These are phyloP conservation scores for Botrytis elliptica DNA, from an alignment of 2,329 filamentous ascomycete species.

Conservation along the genomic window DNA sequence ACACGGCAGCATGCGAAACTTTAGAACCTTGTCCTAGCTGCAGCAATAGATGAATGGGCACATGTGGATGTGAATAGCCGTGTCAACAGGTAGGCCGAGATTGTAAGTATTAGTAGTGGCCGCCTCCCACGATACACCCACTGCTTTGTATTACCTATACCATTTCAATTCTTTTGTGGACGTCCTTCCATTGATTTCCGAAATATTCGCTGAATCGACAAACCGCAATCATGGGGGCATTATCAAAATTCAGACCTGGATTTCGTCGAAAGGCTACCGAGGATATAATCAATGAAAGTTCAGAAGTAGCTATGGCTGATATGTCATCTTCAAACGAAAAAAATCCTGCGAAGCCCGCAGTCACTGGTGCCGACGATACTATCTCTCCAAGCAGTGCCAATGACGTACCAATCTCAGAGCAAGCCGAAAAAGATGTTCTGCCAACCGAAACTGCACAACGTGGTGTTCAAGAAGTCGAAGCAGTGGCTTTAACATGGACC, in stretches of 20 bases:
- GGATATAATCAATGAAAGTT: constrained; percentile 16
- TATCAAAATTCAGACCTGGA: constrained; percentile 24
- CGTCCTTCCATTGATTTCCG: not conserved
- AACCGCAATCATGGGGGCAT: constrained; percentile 24
- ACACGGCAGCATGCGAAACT: constrained; percentile 5
- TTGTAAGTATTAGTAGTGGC: constrained; percentile 11
- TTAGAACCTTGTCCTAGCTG: not conserved
- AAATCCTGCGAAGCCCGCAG: not conserved
- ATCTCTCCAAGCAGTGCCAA: constrained; percentile 4
- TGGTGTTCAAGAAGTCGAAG: constrained; percentile 52
- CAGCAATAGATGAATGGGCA: not conserved
- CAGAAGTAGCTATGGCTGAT: constrained; percentile 16
- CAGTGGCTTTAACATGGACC: constrained; percentile 52
- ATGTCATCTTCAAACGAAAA: constrained; percentile 21
- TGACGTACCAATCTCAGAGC: not conserved
- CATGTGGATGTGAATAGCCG: not conserved
- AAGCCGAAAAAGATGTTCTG: constrained; percentile 25
- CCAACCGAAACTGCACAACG: constrained; percentile 32
- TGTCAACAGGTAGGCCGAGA: not conserved
- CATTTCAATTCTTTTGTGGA: not conserved
- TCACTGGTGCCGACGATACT: not conserved
- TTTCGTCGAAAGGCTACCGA: constrained; percentile 23
- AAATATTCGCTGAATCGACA: constrained; percentile 15
- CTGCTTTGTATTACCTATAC: not conserved
- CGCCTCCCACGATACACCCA: not conserved